phyloP scores from a whole-genome alignment of 306 rosid genomes.

The Cicer cuneatum region DNA sequence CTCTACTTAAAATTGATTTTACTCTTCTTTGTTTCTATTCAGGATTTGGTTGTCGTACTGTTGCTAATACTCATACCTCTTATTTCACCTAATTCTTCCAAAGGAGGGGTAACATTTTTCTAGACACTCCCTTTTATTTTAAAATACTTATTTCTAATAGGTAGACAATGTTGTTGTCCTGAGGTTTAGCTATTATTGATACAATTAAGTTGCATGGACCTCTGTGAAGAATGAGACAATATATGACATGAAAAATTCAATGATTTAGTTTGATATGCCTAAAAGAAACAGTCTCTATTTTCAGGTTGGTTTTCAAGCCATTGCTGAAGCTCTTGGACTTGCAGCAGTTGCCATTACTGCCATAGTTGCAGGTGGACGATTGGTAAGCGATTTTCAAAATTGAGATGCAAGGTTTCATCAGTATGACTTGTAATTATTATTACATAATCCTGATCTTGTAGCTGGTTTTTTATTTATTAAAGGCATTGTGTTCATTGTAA shows the following conservation, averaged over 20 bases:
- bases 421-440: too few species aligned
- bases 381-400: too few species aligned
- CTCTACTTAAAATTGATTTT: constrained; percentile 25
- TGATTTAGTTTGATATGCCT: constrained; percentile 27
- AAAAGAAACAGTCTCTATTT: constrained; percentile 36
- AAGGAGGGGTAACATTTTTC: constrained; percentile 94
- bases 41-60: constrained; percentile 99
- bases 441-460: too few species aligned
- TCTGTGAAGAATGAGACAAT: constrained; percentile 11
- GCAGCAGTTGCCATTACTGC: too few species aligned
- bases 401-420: too few species aligned
- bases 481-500: too few species aligned
- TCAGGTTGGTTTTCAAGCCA: constrained; percentile 99
- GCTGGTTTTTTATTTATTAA: too few species aligned
- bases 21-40: constrained; percentile 51
- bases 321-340: constrained; percentile 99
- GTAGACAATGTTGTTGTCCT: background rate
- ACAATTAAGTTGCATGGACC: constrained; percentile 19
- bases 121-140: constrained; percentile 32
- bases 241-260: constrained; percentile 32
- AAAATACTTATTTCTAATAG: constrained; percentile 39
- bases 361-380: too few species aligned
- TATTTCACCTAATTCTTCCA: constrained; percentile 97
- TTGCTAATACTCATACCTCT: constrained; percentile 99
- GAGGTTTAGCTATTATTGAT: constrained; percentile 35